Evolutionary conservation across 371 early-diverging fungal species (phyloP), one percentile per base, ranked within the genome.

Genomic region (Thermomucor indicae-seudaticae): DNA sequence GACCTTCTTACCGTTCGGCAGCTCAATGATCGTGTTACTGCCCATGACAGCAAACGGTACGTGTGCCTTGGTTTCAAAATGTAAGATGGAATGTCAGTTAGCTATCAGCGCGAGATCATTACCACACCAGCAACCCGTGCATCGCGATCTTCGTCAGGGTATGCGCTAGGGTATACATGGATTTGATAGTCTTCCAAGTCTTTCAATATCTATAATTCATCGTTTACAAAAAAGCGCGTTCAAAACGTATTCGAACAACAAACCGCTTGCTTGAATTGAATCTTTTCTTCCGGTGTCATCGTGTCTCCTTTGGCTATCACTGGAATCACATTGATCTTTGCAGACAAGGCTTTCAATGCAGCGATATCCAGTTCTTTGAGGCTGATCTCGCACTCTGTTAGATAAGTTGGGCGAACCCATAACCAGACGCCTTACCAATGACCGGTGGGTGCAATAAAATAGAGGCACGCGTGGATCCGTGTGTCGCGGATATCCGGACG

Each of bases 1-100:
- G 10, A 92, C 86, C 29, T 76, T 68, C 29, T 84, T 66, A 30
- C 90, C 88, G 47, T 86, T 86, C 5, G 29, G 47, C 28, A 86
- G 62, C 31, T 79, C 67, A 3, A 90, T 77, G 46, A 83, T 76
- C 43, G 79, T 80, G 41, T 93, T 87, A 64, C 88, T 85, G 23
- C 97, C 97, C 57, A 98, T 85, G 4, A 97, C 89, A 2, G 97
- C 81, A 63, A 98, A 96, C 17, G 97, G 98, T 31, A 93, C 78
- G 48, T 92, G 75, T 59, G 77, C 55, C 89, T 89, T 51, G 14
- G 8, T 24, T 7, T 38, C 27, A 4, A 24, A 42, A 42, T 19
- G 12, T 4, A 16, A 19, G 4, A 4, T 19, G 4, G 5, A 43
- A 43, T 43, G 16, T 25, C 45, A 27, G 25, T 6, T 17, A 4